Percentiles rank a stretch among this genome's conserved stretches.
Conservation (phyloP, 305 asterid genomes). For the Fraxinus floribunda region DNA sequence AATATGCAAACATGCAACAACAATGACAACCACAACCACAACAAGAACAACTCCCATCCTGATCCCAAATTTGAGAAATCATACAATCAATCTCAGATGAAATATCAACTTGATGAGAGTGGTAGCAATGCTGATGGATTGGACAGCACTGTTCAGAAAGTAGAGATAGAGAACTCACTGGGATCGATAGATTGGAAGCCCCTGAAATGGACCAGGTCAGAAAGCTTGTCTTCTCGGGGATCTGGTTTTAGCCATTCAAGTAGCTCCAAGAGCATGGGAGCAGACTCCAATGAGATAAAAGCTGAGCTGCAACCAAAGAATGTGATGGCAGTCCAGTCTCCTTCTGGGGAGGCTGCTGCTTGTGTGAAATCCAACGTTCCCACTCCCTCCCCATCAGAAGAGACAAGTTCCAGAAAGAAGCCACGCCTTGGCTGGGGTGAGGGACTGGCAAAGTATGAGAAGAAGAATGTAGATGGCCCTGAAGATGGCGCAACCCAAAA, state of each 20-base stretch:
- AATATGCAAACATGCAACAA: slow-evolving; percentile 34
- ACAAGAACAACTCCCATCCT: slow-evolving; percentile 31
- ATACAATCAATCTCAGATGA: slow-evolving; percentile 38
- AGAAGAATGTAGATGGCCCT: slow-evolving; percentile 76
- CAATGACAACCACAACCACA: slow-evolving; percentile 16
- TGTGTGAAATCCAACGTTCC: slow-evolving; percentile 48
- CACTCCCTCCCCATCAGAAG: slow-evolving; percentile 57
- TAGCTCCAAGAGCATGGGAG: slow-evolving; percentile 73
- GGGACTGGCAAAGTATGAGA: slow-evolving; percentile 96
- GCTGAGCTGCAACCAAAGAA: slow-evolving; percentile 55
- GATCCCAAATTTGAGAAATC: slow-evolving; percentile 44
- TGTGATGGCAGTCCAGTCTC: slow-evolving; percentile 50
- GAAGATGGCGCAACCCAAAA: slow-evolving; percentile 57
- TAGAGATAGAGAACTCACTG: slow-evolving; percentile 56
- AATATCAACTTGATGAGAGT: slow-evolving; percentile 54
- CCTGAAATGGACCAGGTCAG: slow-evolving; percentile 79
- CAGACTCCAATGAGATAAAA: slow-evolving; percentile 52
- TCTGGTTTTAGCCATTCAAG: slow-evolving; percentile 71
- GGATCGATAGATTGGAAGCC: slow-evolving; percentile 77
- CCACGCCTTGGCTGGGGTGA: slow-evolving; percentile 99
- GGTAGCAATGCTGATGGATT: slow-evolving; percentile 31
- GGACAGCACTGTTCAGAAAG: slow-evolving; percentile 41
- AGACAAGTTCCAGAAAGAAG: slow-evolving; percentile 79
- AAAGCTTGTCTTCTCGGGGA: slow-evolving; percentile 77
- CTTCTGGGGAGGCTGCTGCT: slow-evolving; percentile 40